Evolutionary conservation across 371 early-diverging fungal species (phyloP).

Genomic region (Saksenaea vasiformis): DNA sequence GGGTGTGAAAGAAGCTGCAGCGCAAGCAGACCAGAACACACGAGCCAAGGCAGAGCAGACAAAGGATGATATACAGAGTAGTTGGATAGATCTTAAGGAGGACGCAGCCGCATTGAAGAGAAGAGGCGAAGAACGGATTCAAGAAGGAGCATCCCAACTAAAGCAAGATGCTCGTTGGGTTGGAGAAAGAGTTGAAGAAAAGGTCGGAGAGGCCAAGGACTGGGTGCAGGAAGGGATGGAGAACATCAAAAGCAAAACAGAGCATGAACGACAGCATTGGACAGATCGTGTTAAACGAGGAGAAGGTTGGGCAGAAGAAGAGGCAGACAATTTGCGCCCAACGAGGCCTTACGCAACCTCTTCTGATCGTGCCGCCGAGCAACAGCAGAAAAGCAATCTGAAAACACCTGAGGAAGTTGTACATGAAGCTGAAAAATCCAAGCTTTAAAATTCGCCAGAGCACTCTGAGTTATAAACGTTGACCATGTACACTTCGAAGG

Average conservation of each 20-base stretch:
- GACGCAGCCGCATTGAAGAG: background rate
- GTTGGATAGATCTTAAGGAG: constrained; percentile 1
- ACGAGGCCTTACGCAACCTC: constrained; percentile 6
- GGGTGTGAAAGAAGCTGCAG: background rate
- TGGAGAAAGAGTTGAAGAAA: background rate
- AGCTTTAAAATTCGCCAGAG: background rate
- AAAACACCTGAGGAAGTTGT: constrained; percentile 28
- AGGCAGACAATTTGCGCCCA: constrained; percentile 26
- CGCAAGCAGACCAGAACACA: constrained; percentile 6
- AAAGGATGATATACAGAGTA: constrained; percentile 5
- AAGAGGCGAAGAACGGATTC: background rate
- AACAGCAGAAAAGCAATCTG: background rate
- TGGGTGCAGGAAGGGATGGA: background rate
- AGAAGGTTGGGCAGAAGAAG: constrained; percentile 34
- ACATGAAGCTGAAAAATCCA: constrained; percentile 17
- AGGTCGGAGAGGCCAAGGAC: background rate
- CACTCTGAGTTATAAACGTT: too few species aligned
- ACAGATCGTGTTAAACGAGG: constrained; percentile 17
- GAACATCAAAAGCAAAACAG: background rate
- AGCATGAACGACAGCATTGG: constrained; percentile 9
- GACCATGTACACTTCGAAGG: too few species aligned
- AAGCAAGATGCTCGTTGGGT: constrained; percentile 10
- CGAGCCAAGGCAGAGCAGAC: constrained; percentile 13
- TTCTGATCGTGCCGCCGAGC: background rate
- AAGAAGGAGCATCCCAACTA: background rate